phyloP scores from a whole-genome alignment of 345 rosid species.

The Eucalyptus cloeziana region DNA sequence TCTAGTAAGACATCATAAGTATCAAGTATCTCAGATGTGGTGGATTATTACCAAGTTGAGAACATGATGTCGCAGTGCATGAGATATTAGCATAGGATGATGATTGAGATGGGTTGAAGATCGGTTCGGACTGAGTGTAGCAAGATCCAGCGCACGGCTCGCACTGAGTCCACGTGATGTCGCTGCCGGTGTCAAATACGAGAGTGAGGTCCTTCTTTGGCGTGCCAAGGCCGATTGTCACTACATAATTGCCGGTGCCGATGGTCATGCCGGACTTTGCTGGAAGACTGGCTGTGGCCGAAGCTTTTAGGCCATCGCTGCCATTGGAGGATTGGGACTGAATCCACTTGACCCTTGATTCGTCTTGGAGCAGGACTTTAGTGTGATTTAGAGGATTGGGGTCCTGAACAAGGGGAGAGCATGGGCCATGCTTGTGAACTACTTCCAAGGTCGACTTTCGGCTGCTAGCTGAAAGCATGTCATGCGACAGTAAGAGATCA shows the following conservation, averaged over 20 bases:
- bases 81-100: constrained; percentile 4
- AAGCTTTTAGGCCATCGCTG: neutral
- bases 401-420: neutral
- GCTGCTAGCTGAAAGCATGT: neutral
- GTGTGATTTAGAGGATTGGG: neutral
- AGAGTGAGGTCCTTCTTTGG: neutral
- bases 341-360: neutral
- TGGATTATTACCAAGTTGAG: neutral
- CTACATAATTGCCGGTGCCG: neutral
- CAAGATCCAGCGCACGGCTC: neutral
- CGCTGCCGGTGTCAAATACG: constrained; percentile 8
- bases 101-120: constrained; percentile 4
- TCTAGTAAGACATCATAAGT: neutral
- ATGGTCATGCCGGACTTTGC: neutral
- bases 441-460: neutral
- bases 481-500: neutral
- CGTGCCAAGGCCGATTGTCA: constrained; percentile 4
- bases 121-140: constrained; percentile 2
- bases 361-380: neutral
- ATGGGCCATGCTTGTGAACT: neutral
- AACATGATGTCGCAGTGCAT: neutral
- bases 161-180: constrained; percentile 19
- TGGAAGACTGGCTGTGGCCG: neutral
- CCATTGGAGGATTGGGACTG: neutral
- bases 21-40: neutral